Base-by-base conservation (phyloP, 139 green algal species). In the Tetraselmis striata region DNA sequence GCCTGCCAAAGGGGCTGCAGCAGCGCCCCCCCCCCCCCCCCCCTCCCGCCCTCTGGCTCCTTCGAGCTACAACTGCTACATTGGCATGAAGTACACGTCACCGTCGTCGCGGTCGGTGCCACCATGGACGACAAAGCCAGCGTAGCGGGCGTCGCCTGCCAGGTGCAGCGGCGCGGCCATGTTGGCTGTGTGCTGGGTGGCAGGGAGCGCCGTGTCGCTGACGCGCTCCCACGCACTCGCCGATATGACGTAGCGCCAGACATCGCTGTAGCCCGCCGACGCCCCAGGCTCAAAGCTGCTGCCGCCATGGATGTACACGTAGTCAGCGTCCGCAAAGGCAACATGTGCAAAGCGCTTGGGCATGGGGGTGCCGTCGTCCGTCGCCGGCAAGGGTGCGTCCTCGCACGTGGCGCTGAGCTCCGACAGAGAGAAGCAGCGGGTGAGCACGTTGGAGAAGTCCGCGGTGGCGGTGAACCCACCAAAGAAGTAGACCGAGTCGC, bases 401-500 rank as follows among this genome's bases (percentile, higher is more conserved):
- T 77, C 74, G 74, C 74, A 77, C 5, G 26, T 18, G 74, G n/a
- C n/a, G 22, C 23, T 22, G 11, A 67, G 5, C 11, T 67, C 45
- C 11, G 45, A 5, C 11, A 67, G 45, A 18, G 45, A 67, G 74
- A 31, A 77, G 74, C 26, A 28, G 23, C 74, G n/a, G 26, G 25
- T 77, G 26, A 77, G 74, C 5, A 77, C 25, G 26, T 77, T 77
- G 25, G 23, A 30, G 74, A 29, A 77, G 74, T 28, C 25, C 26
- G 26, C 74, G 25, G 2, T 28, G 26, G 11, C 74, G 25, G 74
- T 77, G 74, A 31, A 77, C 5, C 74, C 74, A 18, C 74, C 74
- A 5, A 59, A 58, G 30, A 85, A 67, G 5, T 80, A 79, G 28
- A 85, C 23, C 2, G 59, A 32, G 58, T 77, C 82, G 30, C 81